Evolutionary conservation across 768 basidiomycete species (phyloP).

Genomic region (Podaxis pistillaris): DNA sequence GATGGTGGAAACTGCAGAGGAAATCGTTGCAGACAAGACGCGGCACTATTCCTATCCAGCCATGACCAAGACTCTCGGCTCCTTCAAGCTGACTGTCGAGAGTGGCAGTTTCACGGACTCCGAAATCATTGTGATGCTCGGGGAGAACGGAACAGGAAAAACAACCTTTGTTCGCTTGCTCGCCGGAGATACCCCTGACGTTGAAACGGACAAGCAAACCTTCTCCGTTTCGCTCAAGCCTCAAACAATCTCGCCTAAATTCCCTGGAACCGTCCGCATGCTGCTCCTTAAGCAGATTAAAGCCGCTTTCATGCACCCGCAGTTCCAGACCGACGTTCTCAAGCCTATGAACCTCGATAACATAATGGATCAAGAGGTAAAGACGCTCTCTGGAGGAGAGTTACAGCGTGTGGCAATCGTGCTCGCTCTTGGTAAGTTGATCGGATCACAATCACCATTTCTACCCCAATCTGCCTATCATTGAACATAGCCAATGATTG

Average conservation of each 20-base stretch:
- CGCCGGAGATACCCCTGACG: conserved; percentile 90
- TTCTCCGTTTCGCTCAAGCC: conserved; percentile 95
- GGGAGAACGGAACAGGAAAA: conserved; percentile 99
- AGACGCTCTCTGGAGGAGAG: conserved; percentile 98
- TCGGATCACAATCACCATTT: neutral
- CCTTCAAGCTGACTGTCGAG: conserved; percentile 94
- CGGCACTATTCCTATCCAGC: conserved; percentile 88
- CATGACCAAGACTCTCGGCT: conserved; percentile 96
- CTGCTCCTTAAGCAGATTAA: conserved; percentile 93
- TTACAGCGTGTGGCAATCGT: conserved; percentile 97
- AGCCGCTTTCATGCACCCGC: conserved; percentile 96
- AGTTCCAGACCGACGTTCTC: conserved; percentile 97
- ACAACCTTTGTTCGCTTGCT: conserved; percentile 96
- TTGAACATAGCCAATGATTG: neutral
- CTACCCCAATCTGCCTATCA: neutral
- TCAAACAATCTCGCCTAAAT: conserved; percentile 97
- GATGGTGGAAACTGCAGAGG: conserved; percentile 96
- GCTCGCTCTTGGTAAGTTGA: conserved; percentile 71
- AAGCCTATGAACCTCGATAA: conserved; percentile 96
- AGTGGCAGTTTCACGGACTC: conserved; percentile 94
- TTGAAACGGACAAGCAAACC: conserved; percentile 76
- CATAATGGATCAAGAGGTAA: conserved; percentile 97
- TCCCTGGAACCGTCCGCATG: conserved; percentile 96
- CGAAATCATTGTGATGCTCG: conserved; percentile 98
- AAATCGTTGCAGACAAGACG: conserved; percentile 82